phyloP scores from a whole-genome alignment of 2,329 filamentous ascomycete genomes.

The Aspergillus tanneri region DNA sequence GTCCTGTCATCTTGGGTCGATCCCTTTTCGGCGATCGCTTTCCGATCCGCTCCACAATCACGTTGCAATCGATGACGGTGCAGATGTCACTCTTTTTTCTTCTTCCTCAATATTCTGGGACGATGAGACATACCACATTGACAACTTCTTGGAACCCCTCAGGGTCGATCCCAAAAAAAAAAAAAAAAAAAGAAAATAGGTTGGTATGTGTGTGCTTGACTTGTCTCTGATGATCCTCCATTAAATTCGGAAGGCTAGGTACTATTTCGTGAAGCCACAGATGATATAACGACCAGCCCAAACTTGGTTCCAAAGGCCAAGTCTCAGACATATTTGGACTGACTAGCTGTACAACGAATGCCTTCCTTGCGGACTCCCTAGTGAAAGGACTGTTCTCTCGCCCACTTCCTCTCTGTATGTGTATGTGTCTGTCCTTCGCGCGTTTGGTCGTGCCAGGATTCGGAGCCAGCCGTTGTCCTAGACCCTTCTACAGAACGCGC shows the following conservation, averaged over 20 bases:
- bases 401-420: not conserved
- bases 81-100: not conserved
- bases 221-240: not conserved
- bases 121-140: conserved; percentile 20
- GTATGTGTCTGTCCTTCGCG: conserved; percentile 1
- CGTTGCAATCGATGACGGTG: conserved; percentile 15
- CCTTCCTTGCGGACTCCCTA: not conserved
- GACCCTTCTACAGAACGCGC: not conserved
- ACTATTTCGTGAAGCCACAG: not conserved
- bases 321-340: not conserved
- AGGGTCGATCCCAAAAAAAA: too few relatives aligned
- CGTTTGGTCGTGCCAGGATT: conserved; percentile 5
- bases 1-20: conserved; percentile 10
- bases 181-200: too few relatives aligned
- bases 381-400: not conserved
- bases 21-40: conserved; percentile 16
- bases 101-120: not conserved
- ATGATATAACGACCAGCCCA: not conserved
- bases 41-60: conserved; percentile 19
- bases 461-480: conserved; percentile 1
- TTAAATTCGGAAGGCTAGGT: not conserved
- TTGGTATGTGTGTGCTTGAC: not conserved
- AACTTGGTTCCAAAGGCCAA: not conserved
- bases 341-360: not conserved
- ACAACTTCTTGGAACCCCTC: conserved; percentile 6